Evolutionary conservation across 2,329 filamentous ascomycete species (phyloP).

Genomic region (Penicillium digitatum): DNA sequence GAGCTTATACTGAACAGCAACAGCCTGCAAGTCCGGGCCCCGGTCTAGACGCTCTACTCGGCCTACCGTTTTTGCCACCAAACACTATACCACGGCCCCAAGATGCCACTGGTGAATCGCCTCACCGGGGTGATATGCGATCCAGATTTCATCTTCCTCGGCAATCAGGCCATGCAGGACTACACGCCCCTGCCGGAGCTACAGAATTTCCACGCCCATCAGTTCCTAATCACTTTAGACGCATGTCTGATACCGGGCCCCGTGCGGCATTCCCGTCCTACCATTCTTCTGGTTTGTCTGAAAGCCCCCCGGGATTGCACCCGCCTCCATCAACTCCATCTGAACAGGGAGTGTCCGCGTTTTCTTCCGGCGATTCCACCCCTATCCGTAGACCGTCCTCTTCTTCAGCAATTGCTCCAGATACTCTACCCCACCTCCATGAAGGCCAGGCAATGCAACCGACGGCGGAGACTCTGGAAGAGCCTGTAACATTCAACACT

Average conservation of each 20-base stretch:
- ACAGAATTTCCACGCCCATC: constrained; percentile 54
- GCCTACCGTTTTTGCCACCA: constrained; percentile 43
- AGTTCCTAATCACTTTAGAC: constrained; percentile 33
- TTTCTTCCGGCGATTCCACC: constrained; percentile 52
- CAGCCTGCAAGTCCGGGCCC: constrained; percentile 39
- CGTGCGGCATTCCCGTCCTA: constrained; percentile 30
- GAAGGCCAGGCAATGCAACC: constrained; percentile 38
- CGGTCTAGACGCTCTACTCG: constrained; percentile 46
- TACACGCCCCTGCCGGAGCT: constrained; percentile 47
- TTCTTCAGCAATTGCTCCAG: constrained; percentile 43
- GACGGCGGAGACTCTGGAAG: constrained; percentile 40
- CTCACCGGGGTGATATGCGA: constrained; percentile 53
- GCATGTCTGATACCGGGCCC: constrained; percentile 32
- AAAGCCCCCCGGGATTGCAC: constrained; percentile 55
- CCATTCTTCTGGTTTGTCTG: constrained; percentile 47
- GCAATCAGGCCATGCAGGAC: constrained; percentile 53
- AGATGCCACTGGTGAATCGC: constrained; percentile 48
- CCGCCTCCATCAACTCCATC: constrained; percentile 63
- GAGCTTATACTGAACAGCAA: constrained; percentile 44
- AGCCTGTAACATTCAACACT: constrained; percentile 40
- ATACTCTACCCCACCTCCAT: constrained; percentile 38
- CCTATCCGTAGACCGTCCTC: constrained; percentile 48
- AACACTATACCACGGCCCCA: constrained; percentile 40
- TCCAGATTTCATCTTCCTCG: constrained; percentile 51
- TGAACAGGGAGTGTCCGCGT: constrained; percentile 53